Evolutionary conservation across 2,329 filamentous ascomycete species (phyloP).

Genomic region (Neonectria magnoliae): DNA sequence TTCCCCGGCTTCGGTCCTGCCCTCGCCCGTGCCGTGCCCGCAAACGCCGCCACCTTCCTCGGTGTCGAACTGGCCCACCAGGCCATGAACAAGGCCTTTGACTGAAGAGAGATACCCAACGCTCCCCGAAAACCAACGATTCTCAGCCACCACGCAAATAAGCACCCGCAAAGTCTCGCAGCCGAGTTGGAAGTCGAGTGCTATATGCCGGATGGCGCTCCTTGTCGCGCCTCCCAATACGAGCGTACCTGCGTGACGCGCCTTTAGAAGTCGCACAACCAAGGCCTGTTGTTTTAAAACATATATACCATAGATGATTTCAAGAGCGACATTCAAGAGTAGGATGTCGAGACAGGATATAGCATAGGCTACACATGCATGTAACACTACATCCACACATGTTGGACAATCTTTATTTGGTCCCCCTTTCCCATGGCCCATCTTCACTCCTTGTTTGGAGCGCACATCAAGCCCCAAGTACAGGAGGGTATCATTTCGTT

Average conservation of each 20-base stretch:
- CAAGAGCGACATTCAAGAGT: not conserved
- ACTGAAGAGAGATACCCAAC: conserved; percentile 34
- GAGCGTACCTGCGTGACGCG: conserved; percentile 13
- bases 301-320: conserved; percentile 28
- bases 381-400: conserved; percentile 15
- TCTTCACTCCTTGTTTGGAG: conserved; percentile 3
- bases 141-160: not conserved
- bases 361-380: conserved; percentile 19
- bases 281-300: conserved; percentile 19
- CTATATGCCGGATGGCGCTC: conserved; percentile 16
- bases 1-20: conserved; percentile 97
- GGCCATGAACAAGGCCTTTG: conserved; percentile 81
- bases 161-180: not conserved
- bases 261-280: conserved; percentile 7
- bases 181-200: conserved; percentile 2
- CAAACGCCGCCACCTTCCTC: conserved; percentile 94
- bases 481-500: conserved; percentile 27
- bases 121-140: not conserved
- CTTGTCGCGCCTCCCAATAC: conserved; percentile 9
- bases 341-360: not conserved
- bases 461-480: conserved; percentile 15
- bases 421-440: conserved; percentile 14
- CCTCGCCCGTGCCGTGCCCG: conserved; percentile 90
- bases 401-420: conserved; percentile 27
- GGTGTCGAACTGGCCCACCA: conserved; percentile 86